These are phyloP conservation scores for Sicyos baderoa DNA, from an alignment of 306 rosid species.

Conservation along the genomic window DNA sequence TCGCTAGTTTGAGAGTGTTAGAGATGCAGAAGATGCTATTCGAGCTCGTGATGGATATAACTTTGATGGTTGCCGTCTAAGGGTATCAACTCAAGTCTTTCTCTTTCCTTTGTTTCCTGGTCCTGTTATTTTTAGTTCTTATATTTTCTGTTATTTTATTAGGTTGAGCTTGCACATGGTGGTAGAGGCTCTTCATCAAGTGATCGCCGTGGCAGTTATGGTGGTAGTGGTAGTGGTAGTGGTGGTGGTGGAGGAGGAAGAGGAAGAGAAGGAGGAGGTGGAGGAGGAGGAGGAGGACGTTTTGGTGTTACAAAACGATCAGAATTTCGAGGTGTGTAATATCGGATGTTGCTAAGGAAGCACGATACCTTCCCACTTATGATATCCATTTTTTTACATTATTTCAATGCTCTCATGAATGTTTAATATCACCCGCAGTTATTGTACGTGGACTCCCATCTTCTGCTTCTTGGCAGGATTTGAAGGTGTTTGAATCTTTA, in stretches of 20 bases:
- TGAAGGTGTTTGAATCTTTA: slow-evolving; percentile 52
- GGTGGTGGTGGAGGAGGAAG: background rate
- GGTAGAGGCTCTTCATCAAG: slow-evolving; percentile 93
- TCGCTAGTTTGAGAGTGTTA: slow-evolving; percentile 77
- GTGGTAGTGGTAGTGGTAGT: slow-evolving; percentile 21
- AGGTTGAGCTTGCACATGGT: slow-evolving; percentile 99
- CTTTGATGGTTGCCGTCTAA: slow-evolving; percentile 91
- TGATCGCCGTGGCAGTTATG: slow-evolving; percentile 70
- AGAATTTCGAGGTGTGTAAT: slow-evolving; percentile 69
- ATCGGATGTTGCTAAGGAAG: background rate
- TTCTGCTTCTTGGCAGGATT: slow-evolving; percentile 99
- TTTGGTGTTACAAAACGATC: slow-evolving; percentile 88
- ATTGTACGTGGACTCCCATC: slow-evolving; percentile 96
- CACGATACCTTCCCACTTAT: background rate
- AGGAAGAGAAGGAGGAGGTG: background rate
- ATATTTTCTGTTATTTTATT: background rate
- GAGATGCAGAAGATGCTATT: slow-evolving; percentile 96
- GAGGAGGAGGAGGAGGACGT: slow-evolving; percentile 36
- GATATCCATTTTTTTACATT: background rate
- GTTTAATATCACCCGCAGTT: slow-evolving; percentile 37
- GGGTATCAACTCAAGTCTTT: slow-evolving; percentile 55
- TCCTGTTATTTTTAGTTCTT: background rate
- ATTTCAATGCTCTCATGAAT: background rate
- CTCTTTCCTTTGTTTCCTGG: background rate
- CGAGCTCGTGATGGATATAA: slow-evolving; percentile 96